phyloP scores from a whole-genome alignment of 176 grass and related monocot genomes.

The Cenchrus purpureus region DNA sequence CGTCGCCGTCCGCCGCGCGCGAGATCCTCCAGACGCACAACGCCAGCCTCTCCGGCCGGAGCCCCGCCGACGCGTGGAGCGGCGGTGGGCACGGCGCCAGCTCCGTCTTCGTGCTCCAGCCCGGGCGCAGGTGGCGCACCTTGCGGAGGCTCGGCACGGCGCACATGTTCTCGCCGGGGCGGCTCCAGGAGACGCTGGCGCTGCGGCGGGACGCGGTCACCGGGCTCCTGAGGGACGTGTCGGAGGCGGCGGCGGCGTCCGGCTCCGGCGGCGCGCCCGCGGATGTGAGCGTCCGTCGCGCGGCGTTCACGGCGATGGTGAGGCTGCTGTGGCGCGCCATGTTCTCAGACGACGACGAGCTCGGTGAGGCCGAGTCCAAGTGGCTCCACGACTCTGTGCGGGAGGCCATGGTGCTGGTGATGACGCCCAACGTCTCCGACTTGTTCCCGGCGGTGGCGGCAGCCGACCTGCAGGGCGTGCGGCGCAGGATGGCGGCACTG shows the following conservation, averaged over 20 bases:
- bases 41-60: conserved; percentile 24
- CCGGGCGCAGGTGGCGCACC: background rate
- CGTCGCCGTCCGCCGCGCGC: background rate
- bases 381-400: conserved; percentile 25
- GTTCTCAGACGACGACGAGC: conserved; percentile 33
- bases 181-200: background rate
- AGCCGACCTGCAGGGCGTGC: conserved; percentile 52
- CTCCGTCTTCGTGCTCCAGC: conserved; percentile 31
- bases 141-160: background rate
- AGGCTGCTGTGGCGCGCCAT: conserved; percentile 43
- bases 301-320: conserved; percentile 31
- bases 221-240: background rate
- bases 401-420: conserved; percentile 8
- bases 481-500: background rate
- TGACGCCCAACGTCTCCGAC: conserved; percentile 56
- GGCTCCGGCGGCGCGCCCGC: background rate
- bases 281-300: conserved; percentile 15
- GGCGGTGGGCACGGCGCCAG: background rate
- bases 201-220: background rate
- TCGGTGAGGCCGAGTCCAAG: conserved; percentile 1
- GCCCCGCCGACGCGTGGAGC: background rate
- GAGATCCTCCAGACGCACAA: conserved; percentile 22
- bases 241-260: background rate
- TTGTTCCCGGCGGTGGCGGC: conserved; percentile 46
- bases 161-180: background rate